Percentiles rank a stretch among this genome's conserved stretches.
Conservation (phyloP, 192 early-diverging fungal species). For the Radiomyces spectabilis region DNA sequence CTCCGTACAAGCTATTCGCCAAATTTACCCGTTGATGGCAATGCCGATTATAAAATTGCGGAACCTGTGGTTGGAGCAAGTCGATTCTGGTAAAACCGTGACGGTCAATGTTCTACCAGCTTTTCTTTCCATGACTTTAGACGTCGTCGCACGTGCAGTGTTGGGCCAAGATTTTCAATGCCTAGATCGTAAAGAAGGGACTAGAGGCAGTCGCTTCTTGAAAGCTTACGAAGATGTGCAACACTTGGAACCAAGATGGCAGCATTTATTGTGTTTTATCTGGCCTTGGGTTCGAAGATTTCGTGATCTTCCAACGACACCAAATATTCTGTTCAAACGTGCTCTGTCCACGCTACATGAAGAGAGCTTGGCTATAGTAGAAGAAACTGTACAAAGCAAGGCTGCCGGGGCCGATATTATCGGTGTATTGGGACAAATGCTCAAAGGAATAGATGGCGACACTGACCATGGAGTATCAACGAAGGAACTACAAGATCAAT, state of each 20-base stretch:
- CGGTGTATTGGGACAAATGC: conserved; percentile 35
- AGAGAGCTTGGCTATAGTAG: conserved; percentile 16
- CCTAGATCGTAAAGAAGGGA: neutral
- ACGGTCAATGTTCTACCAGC: conserved; percentile 24
- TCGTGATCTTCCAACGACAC: conserved; percentile 1
- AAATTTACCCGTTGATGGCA: conserved; percentile 27
- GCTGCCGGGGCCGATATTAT: conserved; percentile 1
- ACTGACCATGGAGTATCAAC: conserved; percentile 22
- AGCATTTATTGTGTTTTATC: neutral
- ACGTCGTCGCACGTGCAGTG: conserved; percentile 26
- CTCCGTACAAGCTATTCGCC: conserved; percentile 27
- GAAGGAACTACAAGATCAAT: conserved; percentile 37
- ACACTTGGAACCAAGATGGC: neutral
- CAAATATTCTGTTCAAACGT: neutral
- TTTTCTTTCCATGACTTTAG: conserved; percentile 20
- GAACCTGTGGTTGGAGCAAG: conserved; percentile 22
- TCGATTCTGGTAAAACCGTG: conserved; percentile 9
- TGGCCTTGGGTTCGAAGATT: conserved; percentile 16
- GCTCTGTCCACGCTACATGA: conserved; percentile 15
- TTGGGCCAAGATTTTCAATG: conserved; percentile 35
- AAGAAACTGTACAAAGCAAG: conserved; percentile 10
- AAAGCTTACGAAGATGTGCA: conserved; percentile 27
- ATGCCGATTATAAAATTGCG: conserved; percentile 10
- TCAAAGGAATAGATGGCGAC: conserved; percentile 24
- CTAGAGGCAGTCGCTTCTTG: conserved; percentile 22